Percentiles rank a stretch among this genome's conserved stretches.
Evolutionary conservation across 1,284 basidiomycete genomes (phyloP).

Genomic region (Ganoderma leucocontextum): DNA sequence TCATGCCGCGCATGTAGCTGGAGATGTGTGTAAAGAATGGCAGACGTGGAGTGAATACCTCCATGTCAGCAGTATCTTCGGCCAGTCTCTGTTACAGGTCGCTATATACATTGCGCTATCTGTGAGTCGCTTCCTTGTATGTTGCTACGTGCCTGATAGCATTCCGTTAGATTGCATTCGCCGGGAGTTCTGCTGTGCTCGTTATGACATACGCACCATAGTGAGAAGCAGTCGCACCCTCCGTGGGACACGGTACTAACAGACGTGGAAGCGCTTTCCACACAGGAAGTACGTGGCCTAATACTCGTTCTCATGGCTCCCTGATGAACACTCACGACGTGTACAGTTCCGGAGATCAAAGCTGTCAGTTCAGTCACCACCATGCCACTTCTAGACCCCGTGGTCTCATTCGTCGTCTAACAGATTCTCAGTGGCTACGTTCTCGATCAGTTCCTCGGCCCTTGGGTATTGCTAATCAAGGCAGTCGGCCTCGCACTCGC

Average conservation of each 20-base stretch:
- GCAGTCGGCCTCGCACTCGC: slow-evolving; percentile 79
- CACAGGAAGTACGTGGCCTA: slow-evolving; percentile 71
- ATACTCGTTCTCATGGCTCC: slow-evolving; percentile 3
- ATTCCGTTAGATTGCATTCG: slow-evolving; percentile 60
- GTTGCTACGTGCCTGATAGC: neutral
- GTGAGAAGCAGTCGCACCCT: slow-evolving; percentile 47
- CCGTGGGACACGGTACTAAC: slow-evolving; percentile 14
- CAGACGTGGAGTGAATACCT: slow-evolving; percentile 71
- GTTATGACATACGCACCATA: slow-evolving; percentile 76
- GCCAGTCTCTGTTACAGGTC: slow-evolving; percentile 67
- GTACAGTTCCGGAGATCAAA: slow-evolving; percentile 78
- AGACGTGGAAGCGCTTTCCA: slow-evolving; percentile 68
- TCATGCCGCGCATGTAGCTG: slow-evolving; percentile 51
- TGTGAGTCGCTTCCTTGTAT: slow-evolving; percentile 47
- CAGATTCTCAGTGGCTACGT: slow-evolving; percentile 81
- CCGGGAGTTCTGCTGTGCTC: slow-evolving; percentile 69
- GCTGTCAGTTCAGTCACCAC: slow-evolving; percentile 54
- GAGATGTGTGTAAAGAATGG: slow-evolving; percentile 78
- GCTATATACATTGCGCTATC: slow-evolving; percentile 69
- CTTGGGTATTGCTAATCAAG: slow-evolving; percentile 82
- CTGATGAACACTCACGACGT: slow-evolving; percentile 19
- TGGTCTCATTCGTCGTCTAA: neutral
- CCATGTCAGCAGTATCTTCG: slow-evolving; percentile 60
- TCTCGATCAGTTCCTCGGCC: slow-evolving; percentile 73
- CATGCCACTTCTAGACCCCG: neutral